Conservation (phyloP, 345 rosid species). For the Cardamine resedifolia region DNA sequence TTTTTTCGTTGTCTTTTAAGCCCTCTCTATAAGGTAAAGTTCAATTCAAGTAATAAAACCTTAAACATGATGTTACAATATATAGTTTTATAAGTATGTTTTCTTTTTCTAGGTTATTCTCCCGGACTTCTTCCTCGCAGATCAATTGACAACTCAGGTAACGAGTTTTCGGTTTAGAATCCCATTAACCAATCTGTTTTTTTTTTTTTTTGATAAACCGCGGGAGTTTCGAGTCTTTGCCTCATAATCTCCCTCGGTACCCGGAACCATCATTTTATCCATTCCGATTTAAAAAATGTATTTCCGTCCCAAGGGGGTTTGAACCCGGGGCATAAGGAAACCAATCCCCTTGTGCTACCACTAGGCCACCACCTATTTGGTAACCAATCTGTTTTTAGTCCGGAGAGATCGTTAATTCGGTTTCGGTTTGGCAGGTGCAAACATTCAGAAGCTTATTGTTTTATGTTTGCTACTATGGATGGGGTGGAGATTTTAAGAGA, state of each 20-base stretch:
- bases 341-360: too few species aligned
- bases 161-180: background rate
- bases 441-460: conserved; percentile 56
- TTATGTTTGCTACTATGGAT: conserved; percentile 63
- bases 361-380: too few species aligned
- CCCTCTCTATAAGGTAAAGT: conserved; percentile 73
- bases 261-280: too few species aligned
- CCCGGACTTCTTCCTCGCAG: conserved; percentile 86
- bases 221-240: too few species aligned
- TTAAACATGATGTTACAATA: background rate
- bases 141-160: conserved; percentile 88
- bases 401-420: background rate
- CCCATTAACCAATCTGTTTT: background rate
- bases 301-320: too few species aligned
- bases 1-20: conserved; percentile 53
- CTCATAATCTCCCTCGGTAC: too few species aligned
- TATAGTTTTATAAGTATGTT: background rate
- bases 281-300: too few species aligned
- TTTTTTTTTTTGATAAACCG: too few species aligned
- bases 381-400: too few species aligned
- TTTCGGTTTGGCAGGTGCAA: conserved; percentile 50
- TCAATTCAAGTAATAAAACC: conserved; percentile 2
- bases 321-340: too few species aligned
- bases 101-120: conserved; percentile 55
- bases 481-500: conserved; percentile 53